Conservation (phyloP, 139 green algal genomes). For the Pseudopediastrum boryanum region DNA sequence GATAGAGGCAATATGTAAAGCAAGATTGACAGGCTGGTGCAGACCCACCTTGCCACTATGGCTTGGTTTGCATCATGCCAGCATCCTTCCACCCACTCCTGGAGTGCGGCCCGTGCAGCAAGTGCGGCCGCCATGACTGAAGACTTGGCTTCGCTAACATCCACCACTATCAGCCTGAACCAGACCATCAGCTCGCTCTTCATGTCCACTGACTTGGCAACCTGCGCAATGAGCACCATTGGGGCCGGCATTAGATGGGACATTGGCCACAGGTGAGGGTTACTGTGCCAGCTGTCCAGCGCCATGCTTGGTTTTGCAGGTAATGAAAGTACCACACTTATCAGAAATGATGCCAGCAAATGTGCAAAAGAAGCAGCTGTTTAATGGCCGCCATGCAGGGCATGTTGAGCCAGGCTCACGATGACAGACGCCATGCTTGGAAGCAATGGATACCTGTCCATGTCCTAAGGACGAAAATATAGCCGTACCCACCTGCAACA, state of each 20-base stretch:
- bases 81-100: slow-evolving; percentile 24
- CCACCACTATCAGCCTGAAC: slow-evolving; percentile 60
- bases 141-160: slow-evolving; percentile 35
- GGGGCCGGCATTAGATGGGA: not conserved
- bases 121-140: slow-evolving; percentile 35
- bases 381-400: too few species aligned
- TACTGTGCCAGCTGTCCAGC: not conserved
- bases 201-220: slow-evolving; percentile 42
- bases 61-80: slow-evolving; percentile 45
- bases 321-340: too few species aligned
- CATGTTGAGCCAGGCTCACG: too few species aligned
- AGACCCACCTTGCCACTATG: slow-evolving; percentile 26
- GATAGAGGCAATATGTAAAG: too few species aligned
- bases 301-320: too few species aligned
- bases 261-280: not conserved
- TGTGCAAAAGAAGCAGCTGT: too few species aligned
- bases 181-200: slow-evolving; percentile 48
- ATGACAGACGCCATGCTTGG: too few species aligned
- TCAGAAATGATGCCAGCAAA: too few species aligned
- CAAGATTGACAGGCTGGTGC: too few species aligned
- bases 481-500: slow-evolving; percentile 46
- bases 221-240: slow-evolving; percentile 7
- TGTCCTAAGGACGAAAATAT: too few species aligned
- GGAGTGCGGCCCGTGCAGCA: slow-evolving; percentile 32
- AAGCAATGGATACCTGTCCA: too few species aligned